Base-by-base conservation (phyloP, 2,329 filamentous ascomycete species). In the Cercospora sp. region DNA sequence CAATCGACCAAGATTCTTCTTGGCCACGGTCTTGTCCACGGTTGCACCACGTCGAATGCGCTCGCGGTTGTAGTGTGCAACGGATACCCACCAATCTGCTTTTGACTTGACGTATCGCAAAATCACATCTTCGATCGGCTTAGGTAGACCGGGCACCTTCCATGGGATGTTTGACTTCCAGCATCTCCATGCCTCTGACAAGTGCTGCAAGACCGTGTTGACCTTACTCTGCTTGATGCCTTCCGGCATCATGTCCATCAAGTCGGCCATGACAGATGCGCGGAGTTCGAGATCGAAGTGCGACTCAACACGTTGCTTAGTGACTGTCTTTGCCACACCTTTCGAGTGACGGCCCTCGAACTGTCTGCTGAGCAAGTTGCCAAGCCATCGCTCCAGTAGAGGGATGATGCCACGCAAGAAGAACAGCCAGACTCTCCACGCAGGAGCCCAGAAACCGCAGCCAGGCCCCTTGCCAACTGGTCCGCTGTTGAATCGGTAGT, bases 241-340 rank as follows among this genome's bases (percentile, higher is more conserved):
- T 79, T 99, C 96, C 0, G 95, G 95, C 95, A 99, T 99, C 96
- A 99, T 99, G 77, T 99, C 95, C 91, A 97, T 97, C 61, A 99
- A 84, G 81, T 99, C 95, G 55, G 94, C 93, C 94, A 99, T 99
- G 72, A 99, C 95, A 0, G 95, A 97, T 16, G 96, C 96, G 76
- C 95, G 92, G 61, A 99, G 89, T 81, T 99, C 95, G 66, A 99
- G 86, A 81, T 99, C 95, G 77, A 97, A 99, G 79, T 99, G 96
- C 26, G 95, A 98, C 78, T 99, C 95, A 5, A 99, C 95, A 82
- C 95, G 92, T 82, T 99, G 95, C 83, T 99, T 99, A 3, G 95
- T 99, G 40, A 99, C 95, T 0, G 95, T 99, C 85, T 99, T 99
- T 36, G 95, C 95, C 53, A 99, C 95, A 71, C 95, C 95, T 82